A percentile compares a stretch with the other conserved stretches of the same genome.
Evolutionary conservation across 345 rosid genomes (phyloP).

Genomic region (Eucalyptus microcorys): DNA sequence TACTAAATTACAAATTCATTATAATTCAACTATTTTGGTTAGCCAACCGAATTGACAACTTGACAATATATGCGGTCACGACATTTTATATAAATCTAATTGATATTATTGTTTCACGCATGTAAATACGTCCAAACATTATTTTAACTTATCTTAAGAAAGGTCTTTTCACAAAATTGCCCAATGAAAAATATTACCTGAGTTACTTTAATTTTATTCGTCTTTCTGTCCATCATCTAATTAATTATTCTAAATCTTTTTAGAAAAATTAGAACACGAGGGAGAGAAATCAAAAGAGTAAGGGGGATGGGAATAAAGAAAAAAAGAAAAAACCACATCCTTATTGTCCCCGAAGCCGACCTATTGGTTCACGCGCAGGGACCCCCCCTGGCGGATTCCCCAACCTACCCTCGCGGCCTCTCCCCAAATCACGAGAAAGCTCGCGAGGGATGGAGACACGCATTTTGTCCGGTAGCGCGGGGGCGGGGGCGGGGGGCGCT

Average conservation of each 20-base stretch:
- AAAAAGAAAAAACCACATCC: background rate
- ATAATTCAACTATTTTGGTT: background rate
- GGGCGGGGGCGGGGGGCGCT: too few species aligned
- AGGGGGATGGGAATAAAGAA: too few species aligned
- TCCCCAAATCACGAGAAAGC: background rate
- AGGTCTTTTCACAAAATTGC: background rate
- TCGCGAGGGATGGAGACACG: background rate
- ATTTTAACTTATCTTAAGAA: background rate
- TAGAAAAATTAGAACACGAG: background rate
- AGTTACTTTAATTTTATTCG: background rate
- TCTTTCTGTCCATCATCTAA: background rate
- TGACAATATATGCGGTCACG: fast-evolving
- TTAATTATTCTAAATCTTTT: background rate
- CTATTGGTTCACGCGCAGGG: background rate
- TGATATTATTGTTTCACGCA: fast-evolving
- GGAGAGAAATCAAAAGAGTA: background rate
- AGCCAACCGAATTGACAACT: background rate
- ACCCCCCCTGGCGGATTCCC: background rate
- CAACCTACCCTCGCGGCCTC: background rate
- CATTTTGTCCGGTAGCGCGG: background rate
- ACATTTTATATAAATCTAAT: background rate
- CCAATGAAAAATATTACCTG: background rate
- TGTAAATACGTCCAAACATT: fast-evolving
- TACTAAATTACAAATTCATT: background rate
- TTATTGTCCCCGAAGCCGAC: background rate